Percentiles rank a stretch among this genome's conserved stretches.
Conservation (phyloP, 495 filamentous ascomycete genomes). For the Lentithecium fluviatile region DNA sequence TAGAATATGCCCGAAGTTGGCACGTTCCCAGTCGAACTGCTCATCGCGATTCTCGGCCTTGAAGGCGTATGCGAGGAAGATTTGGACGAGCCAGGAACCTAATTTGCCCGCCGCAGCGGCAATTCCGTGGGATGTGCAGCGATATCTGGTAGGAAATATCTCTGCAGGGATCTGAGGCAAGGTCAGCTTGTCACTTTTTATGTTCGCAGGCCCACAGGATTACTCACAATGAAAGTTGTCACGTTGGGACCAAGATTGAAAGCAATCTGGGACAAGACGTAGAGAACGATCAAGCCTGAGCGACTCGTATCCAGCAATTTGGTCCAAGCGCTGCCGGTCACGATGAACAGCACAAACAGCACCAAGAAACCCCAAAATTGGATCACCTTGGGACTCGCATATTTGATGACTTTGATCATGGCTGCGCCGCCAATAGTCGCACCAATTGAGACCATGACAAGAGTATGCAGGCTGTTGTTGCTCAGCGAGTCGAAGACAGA, state of each 20-base stretch:
- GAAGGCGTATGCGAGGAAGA: constrained; percentile 28
- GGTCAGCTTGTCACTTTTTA: not conserved
- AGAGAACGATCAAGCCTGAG: constrained; percentile 26
- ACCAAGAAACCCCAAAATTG: constrained; percentile 34
- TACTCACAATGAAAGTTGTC: constrained; percentile 31
- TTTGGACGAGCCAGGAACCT: constrained; percentile 29
- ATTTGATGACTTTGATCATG: constrained; percentile 33
- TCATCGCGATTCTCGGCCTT: not conserved
- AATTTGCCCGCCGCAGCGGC: constrained; percentile 29
- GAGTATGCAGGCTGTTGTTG: constrained; percentile 27
- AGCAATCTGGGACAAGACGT: constrained; percentile 25
- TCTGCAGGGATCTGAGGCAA: constrained; percentile 26
- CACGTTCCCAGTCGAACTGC: constrained; percentile 13
- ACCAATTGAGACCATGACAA: constrained; percentile 31
- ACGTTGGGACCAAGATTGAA: constrained; percentile 34
- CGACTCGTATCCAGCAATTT: constrained; percentile 17
- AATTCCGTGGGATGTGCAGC: constrained; percentile 31
- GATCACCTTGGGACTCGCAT: constrained; percentile 22
- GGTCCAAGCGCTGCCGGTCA: constrained; percentile 24
- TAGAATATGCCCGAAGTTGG: constrained; percentile 25
- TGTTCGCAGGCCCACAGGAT: not conserved
- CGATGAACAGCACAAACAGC: constrained; percentile 27
- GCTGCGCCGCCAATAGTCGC: constrained; percentile 25
- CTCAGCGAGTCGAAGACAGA: constrained; percentile 12
- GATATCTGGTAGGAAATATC: constrained; percentile 33